Conservation (phyloP, 495 filamentous ascomycete genomes). For the Aspergillus incahuasiensis region DNA sequence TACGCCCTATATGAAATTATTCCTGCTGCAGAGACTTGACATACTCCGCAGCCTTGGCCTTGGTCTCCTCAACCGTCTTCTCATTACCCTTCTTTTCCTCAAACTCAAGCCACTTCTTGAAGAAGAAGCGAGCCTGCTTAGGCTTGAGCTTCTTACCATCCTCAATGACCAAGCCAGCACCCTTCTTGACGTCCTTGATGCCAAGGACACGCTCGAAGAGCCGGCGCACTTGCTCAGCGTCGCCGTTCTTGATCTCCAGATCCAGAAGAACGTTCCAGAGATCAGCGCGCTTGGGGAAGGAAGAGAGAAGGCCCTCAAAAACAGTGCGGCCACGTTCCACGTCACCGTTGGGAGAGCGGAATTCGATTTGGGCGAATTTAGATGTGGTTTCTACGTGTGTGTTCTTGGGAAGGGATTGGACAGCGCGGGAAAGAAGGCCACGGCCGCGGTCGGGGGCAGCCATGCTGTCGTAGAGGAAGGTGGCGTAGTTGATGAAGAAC, state of each 20-base stretch:
- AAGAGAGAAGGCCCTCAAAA: constrained; percentile 79
- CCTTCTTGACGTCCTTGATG: constrained; percentile 53
- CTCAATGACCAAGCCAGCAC: constrained; percentile 27
- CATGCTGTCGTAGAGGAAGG: constrained; percentile 73
- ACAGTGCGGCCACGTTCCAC: constrained; percentile 89
- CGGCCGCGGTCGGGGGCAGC: constrained; percentile 69
- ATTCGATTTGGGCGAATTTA: constrained; percentile 89
- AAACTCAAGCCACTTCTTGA: constrained; percentile 76
- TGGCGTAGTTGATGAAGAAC: constrained; percentile 92
- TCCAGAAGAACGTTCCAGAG: constrained; percentile 90
- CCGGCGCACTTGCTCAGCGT: constrained; percentile 61
- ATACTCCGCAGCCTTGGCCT: constrained; percentile 68
- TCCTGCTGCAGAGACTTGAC: constrained; percentile 52
- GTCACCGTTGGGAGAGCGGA: constrained; percentile 75
- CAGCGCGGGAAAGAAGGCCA: constrained; percentile 75
- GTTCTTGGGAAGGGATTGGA: constrained; percentile 70
- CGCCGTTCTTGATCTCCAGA: constrained; percentile 67
- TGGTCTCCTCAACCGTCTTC: constrained; percentile 67
- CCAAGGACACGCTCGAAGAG: constrained; percentile 75
- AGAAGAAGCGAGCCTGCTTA: constrained; percentile 72
- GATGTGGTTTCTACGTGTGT: constrained; percentile 72
- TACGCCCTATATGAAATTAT: background rate
- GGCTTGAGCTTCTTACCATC: constrained; percentile 54
- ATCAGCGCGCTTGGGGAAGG: constrained; percentile 83
- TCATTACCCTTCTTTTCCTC: constrained; percentile 68